Percentiles rank a stretch among this genome's conserved stretches.
Evolutionary conservation across 192 early-diverging fungal genomes (phyloP).

Genomic region (Podila epicladia): DNA sequence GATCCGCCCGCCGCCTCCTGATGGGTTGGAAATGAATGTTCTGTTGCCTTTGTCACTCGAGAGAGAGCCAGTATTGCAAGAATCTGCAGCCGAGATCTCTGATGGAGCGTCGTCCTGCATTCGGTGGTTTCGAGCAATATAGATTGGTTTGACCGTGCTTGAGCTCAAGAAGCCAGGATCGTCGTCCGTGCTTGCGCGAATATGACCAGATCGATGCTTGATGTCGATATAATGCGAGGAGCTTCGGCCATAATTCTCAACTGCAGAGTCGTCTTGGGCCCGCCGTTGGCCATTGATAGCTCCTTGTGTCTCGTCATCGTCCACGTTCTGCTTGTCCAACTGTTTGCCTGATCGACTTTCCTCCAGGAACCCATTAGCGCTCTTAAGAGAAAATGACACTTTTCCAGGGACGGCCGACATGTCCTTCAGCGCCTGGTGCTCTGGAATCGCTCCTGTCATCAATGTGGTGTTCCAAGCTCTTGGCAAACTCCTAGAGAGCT

Average conservation of each 20-base stretch:
- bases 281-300: slow-evolving; percentile 11
- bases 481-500: slow-evolving; percentile 51
- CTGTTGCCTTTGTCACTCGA: slow-evolving; percentile 42
- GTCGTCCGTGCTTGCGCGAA: slow-evolving; percentile 54
- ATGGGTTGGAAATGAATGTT: slow-evolving; percentile 30
- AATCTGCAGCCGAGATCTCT: slow-evolving; percentile 25
- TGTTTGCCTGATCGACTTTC: slow-evolving; percentile 32
- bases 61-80: slow-evolving; percentile 46
- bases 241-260: slow-evolving; percentile 30
- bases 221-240: slow-evolving; percentile 33
- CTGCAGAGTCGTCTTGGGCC: slow-evolving; percentile 12
- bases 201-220: slow-evolving; percentile 24
- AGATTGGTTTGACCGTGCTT: slow-evolving; percentile 62
- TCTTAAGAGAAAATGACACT: slow-evolving; percentile 45
- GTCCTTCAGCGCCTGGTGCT: slow-evolving; percentile 24
- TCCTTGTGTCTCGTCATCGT: slow-evolving; percentile 18
- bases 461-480: slow-evolving; percentile 26
- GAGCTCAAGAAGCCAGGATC: slow-evolving; percentile 56
- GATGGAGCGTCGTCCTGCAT: slow-evolving; percentile 21
- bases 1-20: slow-evolving; percentile 32
- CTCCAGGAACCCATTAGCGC: slow-evolving; percentile 35
- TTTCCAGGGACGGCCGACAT: slow-evolving; percentile 6
- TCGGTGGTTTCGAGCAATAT: slow-evolving; percentile 46
- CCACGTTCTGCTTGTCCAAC: slow-evolving; percentile 4
- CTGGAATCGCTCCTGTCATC: slow-evolving; percentile 17